Evolutionary conservation across 345 rosid genomes (phyloP).

Genomic region (Lagerstroemia speciosa): DNA sequence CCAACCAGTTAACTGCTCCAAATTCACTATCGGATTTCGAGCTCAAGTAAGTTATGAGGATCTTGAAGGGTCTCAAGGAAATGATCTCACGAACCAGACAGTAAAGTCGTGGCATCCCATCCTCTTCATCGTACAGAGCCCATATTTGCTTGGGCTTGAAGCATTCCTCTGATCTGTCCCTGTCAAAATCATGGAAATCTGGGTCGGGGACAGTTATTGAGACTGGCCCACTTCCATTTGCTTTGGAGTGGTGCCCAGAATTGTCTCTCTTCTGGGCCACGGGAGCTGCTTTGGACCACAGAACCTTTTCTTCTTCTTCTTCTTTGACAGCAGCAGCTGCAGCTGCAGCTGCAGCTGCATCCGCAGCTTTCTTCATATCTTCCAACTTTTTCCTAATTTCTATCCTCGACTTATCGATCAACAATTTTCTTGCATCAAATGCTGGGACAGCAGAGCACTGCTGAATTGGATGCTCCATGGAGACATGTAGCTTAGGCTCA

Average conservation of each 20-base stretch:
- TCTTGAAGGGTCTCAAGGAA: conserved; percentile 76
- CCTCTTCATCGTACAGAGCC: conserved; percentile 96
- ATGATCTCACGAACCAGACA: conserved; percentile 74
- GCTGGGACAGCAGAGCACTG: conserved; percentile 50
- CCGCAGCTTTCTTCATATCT: conserved; percentile 42
- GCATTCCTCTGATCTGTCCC: conserved; percentile 82
- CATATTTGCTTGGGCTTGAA: conserved; percentile 90
- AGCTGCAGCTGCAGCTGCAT: conserved; percentile 34
- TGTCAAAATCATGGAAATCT: conserved; percentile 93
- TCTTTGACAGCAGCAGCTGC: conserved; percentile 25
- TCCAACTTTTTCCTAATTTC: conserved; percentile 59
- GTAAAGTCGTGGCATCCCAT: conserved; percentile 95
- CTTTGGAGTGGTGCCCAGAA: conserved; percentile 25
- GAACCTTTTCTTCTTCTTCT: conserved; percentile 22
- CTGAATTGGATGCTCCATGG: conserved; percentile 35
- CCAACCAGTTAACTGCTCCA: conserved; percentile 76
- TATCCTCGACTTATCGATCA: conserved; percentile 66
- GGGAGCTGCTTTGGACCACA: conserved; percentile 18
- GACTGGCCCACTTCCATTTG: conserved; percentile 35
- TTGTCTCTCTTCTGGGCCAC: conserved; percentile 15
- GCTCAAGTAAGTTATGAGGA: conserved; percentile 76
- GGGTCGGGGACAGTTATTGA: conserved; percentile 81
- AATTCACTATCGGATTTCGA: conserved; percentile 90
- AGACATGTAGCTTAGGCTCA: conserved; percentile 35
- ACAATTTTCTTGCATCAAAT: conserved; percentile 74